Base-by-base conservation (phyloP, 139 green algal genomes). In the Chlorella sp. region DNA sequence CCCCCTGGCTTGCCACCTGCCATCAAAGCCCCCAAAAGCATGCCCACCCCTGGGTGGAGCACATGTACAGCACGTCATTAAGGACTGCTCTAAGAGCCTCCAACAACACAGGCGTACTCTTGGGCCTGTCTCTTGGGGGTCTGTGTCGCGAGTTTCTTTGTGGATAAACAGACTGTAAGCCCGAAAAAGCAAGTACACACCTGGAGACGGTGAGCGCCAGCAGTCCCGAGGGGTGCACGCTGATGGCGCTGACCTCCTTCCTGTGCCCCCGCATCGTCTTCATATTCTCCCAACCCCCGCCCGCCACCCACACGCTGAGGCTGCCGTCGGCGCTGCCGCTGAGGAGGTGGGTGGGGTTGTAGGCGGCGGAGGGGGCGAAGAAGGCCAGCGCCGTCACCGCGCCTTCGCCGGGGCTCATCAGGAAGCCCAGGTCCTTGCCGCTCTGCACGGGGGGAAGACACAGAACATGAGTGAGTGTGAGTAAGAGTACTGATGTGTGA, bases 371-470 rank as follows among this genome's bases (percentile, higher is more conserved):
- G 7, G 95, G 93, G 22, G 87, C 90, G 92, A 94, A 96, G 83
- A 97, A 94, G 34, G 91, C 88, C 32, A 97, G 78, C 76, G 95
- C 95, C 26, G 95, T 95, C 66, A 98, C 94, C 2, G 95, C 94
- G 21, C 96, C 96, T 40, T 97, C 94, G 0, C 93, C 95, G 22
- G 96, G 96, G 91, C 96, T 97, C 93, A 98, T 95, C n/a, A 98
- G 87, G 82, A 96, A 97, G 18, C 96, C 96, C 71, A 97, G 86
- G 86, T 98, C 96, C 18, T 92, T 92, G 89, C 93, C 40, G 30
- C 86, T 68, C 92, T 95, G 83, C n/a, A 69, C 36, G 7, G 22
- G 14, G 37, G 36, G 7, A 57, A 57, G 7, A 57, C 9, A 16
- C 48, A 57, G 48, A 9, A 57, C n/a, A n/a, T n/a, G n/a, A n/a